Evolutionary conservation across 1,284 basidiomycete species (phyloP).

Genomic region (Papiliotrema nemorosa): DNA sequence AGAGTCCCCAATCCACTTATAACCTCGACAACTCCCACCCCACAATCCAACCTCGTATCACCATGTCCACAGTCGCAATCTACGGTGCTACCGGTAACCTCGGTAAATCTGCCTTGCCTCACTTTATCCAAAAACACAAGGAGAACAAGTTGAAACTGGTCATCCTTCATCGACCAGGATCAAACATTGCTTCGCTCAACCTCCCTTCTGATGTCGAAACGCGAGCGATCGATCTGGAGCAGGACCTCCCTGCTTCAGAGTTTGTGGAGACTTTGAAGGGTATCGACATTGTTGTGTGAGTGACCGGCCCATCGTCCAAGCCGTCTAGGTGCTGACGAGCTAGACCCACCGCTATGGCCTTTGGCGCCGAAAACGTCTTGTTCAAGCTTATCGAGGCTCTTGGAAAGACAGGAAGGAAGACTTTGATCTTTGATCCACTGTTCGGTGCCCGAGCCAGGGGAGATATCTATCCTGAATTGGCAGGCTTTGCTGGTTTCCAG

Average conservation of each 20-base stretch:
- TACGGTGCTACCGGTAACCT: neutral
- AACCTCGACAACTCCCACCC: too few species aligned
- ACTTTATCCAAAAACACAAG: neutral
- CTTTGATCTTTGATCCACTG: neutral
- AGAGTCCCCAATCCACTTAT: too few species aligned
- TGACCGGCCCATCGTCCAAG: neutral
- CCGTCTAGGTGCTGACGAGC: neutral
- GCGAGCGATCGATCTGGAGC: neutral
- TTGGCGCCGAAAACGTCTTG: neutral
- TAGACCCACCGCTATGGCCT: neutral
- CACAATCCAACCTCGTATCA: too few species aligned
- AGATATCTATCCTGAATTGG: neutral
- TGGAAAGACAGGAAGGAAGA: neutral
- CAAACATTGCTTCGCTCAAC: neutral
- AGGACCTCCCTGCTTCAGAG: neutral
- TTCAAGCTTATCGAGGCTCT: neutral
- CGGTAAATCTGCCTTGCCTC: neutral
- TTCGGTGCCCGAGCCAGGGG: neutral
- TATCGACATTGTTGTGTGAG: conserved; percentile 1
- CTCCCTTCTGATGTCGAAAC: neutral
- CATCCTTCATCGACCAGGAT: conserved; percentile 1
- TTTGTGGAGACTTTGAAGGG: neutral
- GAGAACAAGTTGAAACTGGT: neutral
- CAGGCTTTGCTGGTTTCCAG: neutral
- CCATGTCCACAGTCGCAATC: neutral